Base-by-base conservation (phyloP, 1,139 yeast genomes). In the Lodderomyces jiufengensis region DNA sequence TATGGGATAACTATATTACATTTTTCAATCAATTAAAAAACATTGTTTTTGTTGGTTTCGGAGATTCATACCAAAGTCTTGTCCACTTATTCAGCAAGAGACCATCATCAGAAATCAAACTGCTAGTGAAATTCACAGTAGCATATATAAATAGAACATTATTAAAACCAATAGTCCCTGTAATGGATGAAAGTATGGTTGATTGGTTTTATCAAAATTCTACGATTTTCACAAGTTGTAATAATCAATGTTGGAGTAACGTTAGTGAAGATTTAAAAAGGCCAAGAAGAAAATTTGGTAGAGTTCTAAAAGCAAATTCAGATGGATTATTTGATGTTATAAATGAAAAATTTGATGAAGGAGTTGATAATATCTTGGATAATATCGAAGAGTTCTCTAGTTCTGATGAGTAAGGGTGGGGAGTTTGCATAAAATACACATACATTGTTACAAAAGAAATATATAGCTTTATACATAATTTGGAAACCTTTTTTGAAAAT, bases 141-240 rank as follows among this genome's bases (percentile, higher is more conserved):
- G 79, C 80, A 33, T 86, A 83, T 52, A 66, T 83, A 18, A 87
- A 81, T 45, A 70, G 80, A 37, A 71, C 81, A 2, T 70, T 73
- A 13, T 63, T 90, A 49, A 79, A 84, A 49, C 80, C 95, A 0
- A 73, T 90, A 38, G 84, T 84, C 7, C 92, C 96, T 6, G 73
- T 86, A 25, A 80, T 88, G 59, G 97, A 90, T 57, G 97, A 92
- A 57, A 77, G 84, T 21, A 74, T 85, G 66, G 76, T 85, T 13
- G 96, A 88, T 50, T 90, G 97, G 97, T 92, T 80, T 57, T 88
- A 81, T 61, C 81, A 81, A 46, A 84, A 86, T 49, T 86, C 97
- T 1, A 75, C 90, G 20, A 76, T 92, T 1, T 88, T 90, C 56
- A 78, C 96, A 6, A 75, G 88, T 39, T 66, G 71, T 37, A 73